A percentile compares a stretch with the other conserved stretches of the same genome.
Conservation (phyloP, 2,329 filamentous ascomycete species). For the Apiospora arundinis region DNA sequence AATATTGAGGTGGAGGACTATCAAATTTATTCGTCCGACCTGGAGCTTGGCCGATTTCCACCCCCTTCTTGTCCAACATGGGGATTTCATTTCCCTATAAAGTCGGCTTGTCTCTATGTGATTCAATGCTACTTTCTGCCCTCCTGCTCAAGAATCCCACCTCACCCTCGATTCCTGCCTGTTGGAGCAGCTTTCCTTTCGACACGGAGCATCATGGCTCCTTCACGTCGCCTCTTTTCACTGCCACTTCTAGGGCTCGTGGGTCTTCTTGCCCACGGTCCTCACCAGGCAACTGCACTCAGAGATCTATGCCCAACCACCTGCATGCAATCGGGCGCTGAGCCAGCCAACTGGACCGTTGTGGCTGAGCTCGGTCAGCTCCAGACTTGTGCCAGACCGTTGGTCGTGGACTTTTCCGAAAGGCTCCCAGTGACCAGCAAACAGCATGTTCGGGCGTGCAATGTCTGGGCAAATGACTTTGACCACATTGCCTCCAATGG, state of each 20-base stretch:
- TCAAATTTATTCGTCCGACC: no score
- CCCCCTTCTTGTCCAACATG: no score
- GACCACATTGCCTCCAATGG: constrained; percentile 1
- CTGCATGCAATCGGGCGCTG: constrained; percentile 17
- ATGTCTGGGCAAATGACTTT: constrained; percentile 24
- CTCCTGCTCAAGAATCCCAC: no score
- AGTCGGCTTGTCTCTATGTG: no score
- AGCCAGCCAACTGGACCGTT: constrained; percentile 25
- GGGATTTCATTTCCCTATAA: no score
- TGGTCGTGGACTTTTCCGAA: no score
- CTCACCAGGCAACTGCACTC: not conserved
- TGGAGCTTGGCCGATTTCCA: no score
- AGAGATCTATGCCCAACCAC: constrained; percentile 24
- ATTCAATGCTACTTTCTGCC: no score
- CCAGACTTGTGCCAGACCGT: not conserved
- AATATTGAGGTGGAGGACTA: no score
- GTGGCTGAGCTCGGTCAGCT: constrained; percentile 24
- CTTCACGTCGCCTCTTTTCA: not conserved
- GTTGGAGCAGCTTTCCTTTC: not conserved
- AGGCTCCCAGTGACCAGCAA: constrained; percentile 7
- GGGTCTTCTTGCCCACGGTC: no score
- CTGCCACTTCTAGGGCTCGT: constrained; percentile 19
- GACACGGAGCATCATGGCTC: not conserved
- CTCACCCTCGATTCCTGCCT: no score
- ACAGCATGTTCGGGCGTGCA: constrained; percentile 25